These are phyloP conservation scores for Boletus reticulatus DNA, from an alignment of 768 basidiomycete species.

Conservation along the genomic window DNA sequence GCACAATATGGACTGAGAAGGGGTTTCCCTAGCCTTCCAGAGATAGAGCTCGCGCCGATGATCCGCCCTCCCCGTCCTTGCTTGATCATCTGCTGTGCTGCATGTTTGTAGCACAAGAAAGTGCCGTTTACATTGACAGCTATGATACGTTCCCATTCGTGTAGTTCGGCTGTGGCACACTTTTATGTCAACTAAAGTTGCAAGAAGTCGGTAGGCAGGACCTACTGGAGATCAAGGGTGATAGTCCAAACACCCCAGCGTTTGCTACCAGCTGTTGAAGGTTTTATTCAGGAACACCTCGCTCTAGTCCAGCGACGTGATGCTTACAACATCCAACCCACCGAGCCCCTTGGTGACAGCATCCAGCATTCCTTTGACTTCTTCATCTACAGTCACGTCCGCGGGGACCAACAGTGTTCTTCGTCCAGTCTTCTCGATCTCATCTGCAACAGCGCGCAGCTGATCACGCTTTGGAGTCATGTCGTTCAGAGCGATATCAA, in stretches of 20 bases:
- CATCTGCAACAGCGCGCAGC: conserved; percentile 8
- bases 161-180: neutral
- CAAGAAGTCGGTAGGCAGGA: no score
- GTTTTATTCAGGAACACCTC: no score
- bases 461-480: conserved; percentile 14
- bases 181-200: neutral
- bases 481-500: conserved; percentile 31
- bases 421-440: conserved; percentile 9
- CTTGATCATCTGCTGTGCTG: conserved; percentile 55
- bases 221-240: conserved; percentile 2
- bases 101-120: conserved; percentile 62
- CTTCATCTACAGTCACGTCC: conserved; percentile 6
- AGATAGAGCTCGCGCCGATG: conserved; percentile 36
- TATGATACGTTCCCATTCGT: conserved; percentile 1
- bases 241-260: neutral
- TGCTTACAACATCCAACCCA: conserved; percentile 6
- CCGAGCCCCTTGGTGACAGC: conserved; percentile 1
- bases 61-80: conserved; percentile 52
- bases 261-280: conserved; percentile 16
- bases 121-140: conserved; percentile 50
- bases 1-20: conserved; percentile 16
- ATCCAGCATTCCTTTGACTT: conserved; percentile 8
- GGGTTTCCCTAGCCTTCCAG: neutral
- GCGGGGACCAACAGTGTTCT: conserved; percentile 14
- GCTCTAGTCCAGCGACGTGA: no score